These are phyloP conservation scores for Haberlea rhodopensis DNA, from an alignment of 257 asterid species.

Conservation along the genomic window DNA sequence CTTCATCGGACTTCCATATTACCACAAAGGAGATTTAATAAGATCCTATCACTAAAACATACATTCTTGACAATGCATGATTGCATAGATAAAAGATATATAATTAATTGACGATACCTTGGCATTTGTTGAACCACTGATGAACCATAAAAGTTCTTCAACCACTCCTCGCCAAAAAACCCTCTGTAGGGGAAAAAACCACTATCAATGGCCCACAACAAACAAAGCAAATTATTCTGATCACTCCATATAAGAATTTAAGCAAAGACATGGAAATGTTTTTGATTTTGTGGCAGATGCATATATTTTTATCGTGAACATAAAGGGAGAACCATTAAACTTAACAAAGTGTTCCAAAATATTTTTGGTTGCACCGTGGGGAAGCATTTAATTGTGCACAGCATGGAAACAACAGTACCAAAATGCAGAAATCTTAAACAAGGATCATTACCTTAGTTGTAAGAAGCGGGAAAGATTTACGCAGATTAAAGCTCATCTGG, in stretches of 20 bases:
- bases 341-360: too few species aligned
- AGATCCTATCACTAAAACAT: too few species aligned
- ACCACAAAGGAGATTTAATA: too few species aligned
- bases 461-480: constrained; percentile 87
- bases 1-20: too few species aligned
- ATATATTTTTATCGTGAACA: too few species aligned
- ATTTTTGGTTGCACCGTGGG: too few species aligned
- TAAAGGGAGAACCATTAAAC: too few species aligned
- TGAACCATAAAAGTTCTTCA: constrained; percentile 97
- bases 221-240: neutral
- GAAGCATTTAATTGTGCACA: neutral
- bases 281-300: constrained; percentile 2
- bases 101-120: constrained; percentile 41
- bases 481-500: constrained; percentile 90
- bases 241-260: too few species aligned
- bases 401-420: neutral
- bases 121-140: constrained; percentile 97
- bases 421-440: neutral
- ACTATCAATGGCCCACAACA: constrained; percentile 7
- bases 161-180: constrained; percentile 96
- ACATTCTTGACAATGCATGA: too few species aligned
- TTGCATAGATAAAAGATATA: too few species aligned
- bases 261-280: too few species aligned
- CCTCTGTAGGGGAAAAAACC: constrained; percentile 44
- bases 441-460: constrained; percentile 69